Conservation (phyloP, 2,329 filamentous ascomycete species). For the Fusarium floridanum region DNA sequence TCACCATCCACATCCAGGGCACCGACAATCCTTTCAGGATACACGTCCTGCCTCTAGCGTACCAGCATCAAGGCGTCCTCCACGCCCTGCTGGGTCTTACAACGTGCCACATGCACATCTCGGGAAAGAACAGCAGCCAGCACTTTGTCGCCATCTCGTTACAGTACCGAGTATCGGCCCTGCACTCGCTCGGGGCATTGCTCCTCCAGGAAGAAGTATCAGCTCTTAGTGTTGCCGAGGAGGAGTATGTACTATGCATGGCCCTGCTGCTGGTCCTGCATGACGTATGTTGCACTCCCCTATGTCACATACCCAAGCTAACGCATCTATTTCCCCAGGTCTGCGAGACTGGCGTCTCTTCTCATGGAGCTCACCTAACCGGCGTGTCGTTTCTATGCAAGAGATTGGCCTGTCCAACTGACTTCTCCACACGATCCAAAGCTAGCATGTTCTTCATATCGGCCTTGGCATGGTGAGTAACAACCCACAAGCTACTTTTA, state of each 20-base stretch:
- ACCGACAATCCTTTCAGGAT: conserved; percentile 41
- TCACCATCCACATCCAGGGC: conserved; percentile 36
- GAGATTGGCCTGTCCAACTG: conserved; percentile 30
- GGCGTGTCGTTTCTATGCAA: conserved; percentile 47
- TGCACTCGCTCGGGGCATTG: conserved; percentile 38
- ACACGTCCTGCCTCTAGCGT: conserved; percentile 41
- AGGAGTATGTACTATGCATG: conserved; percentile 43
- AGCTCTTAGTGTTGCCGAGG: conserved; percentile 26
- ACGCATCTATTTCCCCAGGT: conserved; percentile 27
- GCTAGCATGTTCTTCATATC: conserved; percentile 44
- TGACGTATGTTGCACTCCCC: conserved; percentile 27
- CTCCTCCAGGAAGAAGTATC: conserved; percentile 32
- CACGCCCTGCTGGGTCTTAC: conserved; percentile 47
- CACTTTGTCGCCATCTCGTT: conserved; percentile 32
- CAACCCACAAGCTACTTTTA: neutral
- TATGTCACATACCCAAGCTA: fast-evolving
- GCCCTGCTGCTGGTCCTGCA: conserved; percentile 45
- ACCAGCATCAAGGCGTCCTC: conserved; percentile 43
- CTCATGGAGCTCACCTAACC: conserved; percentile 45
- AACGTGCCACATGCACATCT: conserved; percentile 43
- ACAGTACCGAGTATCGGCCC: conserved; percentile 39
- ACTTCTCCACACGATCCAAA: conserved; percentile 27
- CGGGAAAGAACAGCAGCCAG: conserved; percentile 14
- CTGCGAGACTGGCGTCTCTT: conserved; percentile 45
- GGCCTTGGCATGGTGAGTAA: conserved; percentile 42